Conservation (phyloP, 208 protist genomes). For the Balamuthia mandrillaris region DNA sequence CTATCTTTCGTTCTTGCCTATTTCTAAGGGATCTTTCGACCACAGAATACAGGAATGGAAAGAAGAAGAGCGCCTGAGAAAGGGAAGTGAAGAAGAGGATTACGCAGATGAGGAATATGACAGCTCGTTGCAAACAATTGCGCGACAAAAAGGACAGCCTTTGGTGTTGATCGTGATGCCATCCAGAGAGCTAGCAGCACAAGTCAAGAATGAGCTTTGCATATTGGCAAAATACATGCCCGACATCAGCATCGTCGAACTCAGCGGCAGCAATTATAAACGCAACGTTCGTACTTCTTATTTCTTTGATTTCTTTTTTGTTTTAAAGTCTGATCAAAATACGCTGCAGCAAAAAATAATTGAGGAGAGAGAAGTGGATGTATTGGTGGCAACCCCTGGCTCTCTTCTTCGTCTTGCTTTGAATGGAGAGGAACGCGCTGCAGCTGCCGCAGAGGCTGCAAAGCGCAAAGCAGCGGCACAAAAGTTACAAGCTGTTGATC, state of each 20-base stretch:
- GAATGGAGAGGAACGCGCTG: not conserved
- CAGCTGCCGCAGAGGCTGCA: not conserved
- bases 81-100: too few species aligned
- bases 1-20: not conserved
- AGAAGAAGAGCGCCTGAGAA: too few species aligned
- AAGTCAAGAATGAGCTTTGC: conserved; percentile 26
- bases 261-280: too few species aligned
- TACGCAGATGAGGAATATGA: too few species aligned
- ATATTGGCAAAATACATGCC: not conserved
- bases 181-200: conserved; percentile 31
- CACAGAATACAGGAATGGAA: conserved; percentile 8
- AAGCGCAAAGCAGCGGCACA: not conserved
- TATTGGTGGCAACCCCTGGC: conserved; percentile 37
- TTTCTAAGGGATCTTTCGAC: not conserved
- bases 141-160: not conserved
- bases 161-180: conserved; percentile 11
- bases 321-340: not conserved
- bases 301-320: not conserved
- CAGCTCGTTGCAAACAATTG: too few species aligned
- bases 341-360: conserved; percentile 17
- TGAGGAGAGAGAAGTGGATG: conserved; percentile 10
- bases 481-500: not conserved
- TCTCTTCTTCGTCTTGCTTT: too few species aligned
- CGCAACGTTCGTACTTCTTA: too few species aligned
- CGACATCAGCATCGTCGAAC: not conserved